These are phyloP conservation scores for Geosmithia putterillii DNA, from an alignment of 2,329 filamentous ascomycete genomes.

Conservation along the genomic window DNA sequence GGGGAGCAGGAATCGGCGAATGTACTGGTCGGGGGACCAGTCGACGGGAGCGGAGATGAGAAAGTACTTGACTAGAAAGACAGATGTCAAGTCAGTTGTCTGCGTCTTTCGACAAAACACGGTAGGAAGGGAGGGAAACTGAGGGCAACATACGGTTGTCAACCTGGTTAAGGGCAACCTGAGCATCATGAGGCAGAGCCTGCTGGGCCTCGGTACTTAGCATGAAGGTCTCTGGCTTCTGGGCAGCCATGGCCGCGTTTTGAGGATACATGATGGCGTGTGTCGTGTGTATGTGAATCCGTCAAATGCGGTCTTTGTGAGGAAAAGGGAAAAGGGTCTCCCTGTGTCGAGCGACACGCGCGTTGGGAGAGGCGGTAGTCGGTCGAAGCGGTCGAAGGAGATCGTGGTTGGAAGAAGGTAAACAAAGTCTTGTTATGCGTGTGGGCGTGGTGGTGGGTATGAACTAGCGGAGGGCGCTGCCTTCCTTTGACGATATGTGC, in stretches of 20 bases:
- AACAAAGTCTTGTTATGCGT: no score
- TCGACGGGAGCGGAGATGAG: slow-evolving; percentile 97
- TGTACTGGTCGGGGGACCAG: slow-evolving; percentile 94
- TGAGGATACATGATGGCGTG: slow-evolving; percentile 59
- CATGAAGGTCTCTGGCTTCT: slow-evolving; percentile 99
- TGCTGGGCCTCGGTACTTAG: slow-evolving; percentile 94
- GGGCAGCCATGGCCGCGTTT: slow-evolving; percentile 73
- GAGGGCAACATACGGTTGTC: slow-evolving; percentile 65
- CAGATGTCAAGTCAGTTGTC: slow-evolving; percentile 8
- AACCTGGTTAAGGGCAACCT: slow-evolving; percentile 95
- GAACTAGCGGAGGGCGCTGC: slow-evolving; percentile 18
- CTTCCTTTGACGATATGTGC: slow-evolving; percentile 4
- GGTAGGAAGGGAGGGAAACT: background rate
- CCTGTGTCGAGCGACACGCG: background rate
- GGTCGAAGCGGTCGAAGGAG: background rate
- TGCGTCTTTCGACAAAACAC: background rate
- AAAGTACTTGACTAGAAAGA: slow-evolving; percentile 86
- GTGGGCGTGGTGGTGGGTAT: background rate
- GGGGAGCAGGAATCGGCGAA: slow-evolving; percentile 85
- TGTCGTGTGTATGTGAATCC: background rate
- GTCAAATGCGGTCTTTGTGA: background rate
- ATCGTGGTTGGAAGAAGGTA: no score
- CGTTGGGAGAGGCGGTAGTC: background rate
- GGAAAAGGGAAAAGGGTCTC: background rate
- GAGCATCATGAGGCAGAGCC: slow-evolving; percentile 87